Percentiles rank a stretch among this genome's conserved stretches.
These are phyloP conservation scores for Alternaria panax DNA, from an alignment of 2,329 filamentous ascomycete species.

Conservation along the genomic window DNA sequence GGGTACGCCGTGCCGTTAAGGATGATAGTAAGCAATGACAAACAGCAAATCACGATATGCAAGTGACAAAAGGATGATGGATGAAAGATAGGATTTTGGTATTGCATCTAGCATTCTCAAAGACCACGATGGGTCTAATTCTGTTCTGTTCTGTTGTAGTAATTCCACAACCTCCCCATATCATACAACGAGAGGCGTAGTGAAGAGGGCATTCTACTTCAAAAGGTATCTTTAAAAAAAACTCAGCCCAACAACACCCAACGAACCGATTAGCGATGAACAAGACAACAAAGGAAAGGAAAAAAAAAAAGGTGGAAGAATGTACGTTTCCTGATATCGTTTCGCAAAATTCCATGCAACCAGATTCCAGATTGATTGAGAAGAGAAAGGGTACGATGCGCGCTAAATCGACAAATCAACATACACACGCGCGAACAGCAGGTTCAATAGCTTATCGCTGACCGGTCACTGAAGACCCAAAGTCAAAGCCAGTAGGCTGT, in stretches of 20 bases:
- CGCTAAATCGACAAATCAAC: slow-evolving; percentile 2
- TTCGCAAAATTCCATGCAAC: slow-evolving; percentile 3
- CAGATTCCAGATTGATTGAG: slow-evolving; percentile 5
- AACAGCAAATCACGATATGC: neutral
- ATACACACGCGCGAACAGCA: neutral
- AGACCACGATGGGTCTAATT: neutral
- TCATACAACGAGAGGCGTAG: slow-evolving; percentile 4
- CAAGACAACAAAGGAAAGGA: neutral
- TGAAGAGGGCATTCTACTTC: slow-evolving; percentile 2
- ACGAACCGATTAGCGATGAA: neutral
- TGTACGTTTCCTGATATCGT: slow-evolving; percentile 7
- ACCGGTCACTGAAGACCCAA: slow-evolving; percentile 43
- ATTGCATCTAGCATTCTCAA: slow-evolving; percentile 3
- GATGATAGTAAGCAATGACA: too few species aligned
- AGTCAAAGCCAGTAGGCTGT: slow-evolving; percentile 46
- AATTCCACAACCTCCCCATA: neutral
- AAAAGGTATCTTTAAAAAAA: slow-evolving; percentile 6
- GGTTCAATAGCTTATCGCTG: slow-evolving; percentile 21
- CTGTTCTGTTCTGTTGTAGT: neutral
- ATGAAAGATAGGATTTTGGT: neutral
- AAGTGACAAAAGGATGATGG: neutral
- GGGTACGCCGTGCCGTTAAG: neutral
- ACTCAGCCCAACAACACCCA: neutral
- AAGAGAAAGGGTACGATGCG: slow-evolving; percentile 3
- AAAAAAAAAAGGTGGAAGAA: neutral